Evolutionary conservation across 352 stramenopile species (phyloP).

Genomic region (Phytophthora podocarpi): DNA sequence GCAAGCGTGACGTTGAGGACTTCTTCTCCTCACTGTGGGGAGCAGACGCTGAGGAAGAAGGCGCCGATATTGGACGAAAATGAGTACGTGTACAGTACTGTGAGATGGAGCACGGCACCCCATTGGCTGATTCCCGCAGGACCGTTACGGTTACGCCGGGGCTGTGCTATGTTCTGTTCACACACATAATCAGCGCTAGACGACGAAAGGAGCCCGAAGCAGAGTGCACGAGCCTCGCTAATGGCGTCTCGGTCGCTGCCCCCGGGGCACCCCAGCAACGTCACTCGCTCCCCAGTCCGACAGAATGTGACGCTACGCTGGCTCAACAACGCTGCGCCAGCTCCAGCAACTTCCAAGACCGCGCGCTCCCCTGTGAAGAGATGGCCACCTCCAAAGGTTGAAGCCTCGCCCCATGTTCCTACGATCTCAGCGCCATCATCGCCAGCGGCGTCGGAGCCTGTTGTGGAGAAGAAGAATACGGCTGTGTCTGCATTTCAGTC

Average conservation of each 20-base stretch:
- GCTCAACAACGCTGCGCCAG: slow-evolving; percentile 12
- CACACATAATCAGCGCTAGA: slow-evolving; percentile 17
- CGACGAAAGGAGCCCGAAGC: too few species aligned
- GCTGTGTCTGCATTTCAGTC: slow-evolving; percentile 26
- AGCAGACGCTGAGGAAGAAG: too few species aligned
- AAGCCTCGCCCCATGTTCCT: neutral
- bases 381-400: slow-evolving; percentile 5
- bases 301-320: slow-evolving; percentile 33
- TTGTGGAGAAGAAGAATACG: neutral
- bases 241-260: slow-evolving; percentile 54
- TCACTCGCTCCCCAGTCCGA: slow-evolving; percentile 21
- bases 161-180: slow-evolving; percentile 4
- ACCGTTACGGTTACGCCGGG: slow-evolving; percentile 15
- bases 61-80: too few species aligned
- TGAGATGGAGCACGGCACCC: neutral
- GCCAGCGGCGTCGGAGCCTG: neutral
- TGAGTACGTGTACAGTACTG: too few species aligned
- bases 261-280: slow-evolving; percentile 24
- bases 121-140: slow-evolving; percentile 15
- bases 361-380: slow-evolving; percentile 10
- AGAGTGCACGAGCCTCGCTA: too few species aligned
- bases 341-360: slow-evolving; percentile 4
- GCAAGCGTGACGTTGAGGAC: too few species aligned
- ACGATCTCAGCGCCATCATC: neutral
- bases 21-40: too few species aligned